Evolutionary conservation across 2,329 filamentous ascomycete species (phyloP), one percentile per base, ranked within the genome.

Genomic region (Shiraia sp.): DNA sequence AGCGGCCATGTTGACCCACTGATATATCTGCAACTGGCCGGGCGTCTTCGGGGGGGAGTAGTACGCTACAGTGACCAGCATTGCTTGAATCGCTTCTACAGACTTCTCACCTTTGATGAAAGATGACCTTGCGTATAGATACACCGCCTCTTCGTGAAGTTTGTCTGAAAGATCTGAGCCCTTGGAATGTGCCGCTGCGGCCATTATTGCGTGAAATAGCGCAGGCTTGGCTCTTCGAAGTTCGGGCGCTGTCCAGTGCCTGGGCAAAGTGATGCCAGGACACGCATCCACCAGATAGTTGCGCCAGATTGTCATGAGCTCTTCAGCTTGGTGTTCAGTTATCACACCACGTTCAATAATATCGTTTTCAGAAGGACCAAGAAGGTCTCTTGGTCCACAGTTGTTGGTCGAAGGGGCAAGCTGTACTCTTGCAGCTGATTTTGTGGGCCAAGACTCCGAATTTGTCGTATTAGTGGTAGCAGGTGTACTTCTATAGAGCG

Each of bases 101-200:
- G 61, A 62, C 41, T 68, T 69, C 35, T 66, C 64, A n/a, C 64
- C 64, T n/a, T 61, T 63, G 27, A 69, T 60, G 36, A 69, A 68
- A 2, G 63, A 48, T 4, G 55, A 57, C 35, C 59, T 55, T 23
- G 66, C 66, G 29, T 65, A 68, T 4, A 66, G 49, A 31, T 61
- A 56, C 2, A 67, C 50, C 2, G 66, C 52, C 29, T 69, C 66
- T 38, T 68, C 59, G n/a, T 66, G 55, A 2, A 69, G 42, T 25
- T 51, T 53, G 22, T 65, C 63, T 0, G 66, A 68, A 16, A 69
- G 45, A 3, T 46, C 50, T 3, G 54, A 53, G 1, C 65, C 66
- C 39, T 63, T 62, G 3, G 51, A 57, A 19, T 65, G 64, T n/a
- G 64, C 56, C 13, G 66, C 58, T 13, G 66, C 66, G 3, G 65